A percentile compares a stretch with the other conserved stretches of the same genome.
Conservation (phyloP, 768 basidiomycete species). For the Podaxis pistillaris region DNA sequence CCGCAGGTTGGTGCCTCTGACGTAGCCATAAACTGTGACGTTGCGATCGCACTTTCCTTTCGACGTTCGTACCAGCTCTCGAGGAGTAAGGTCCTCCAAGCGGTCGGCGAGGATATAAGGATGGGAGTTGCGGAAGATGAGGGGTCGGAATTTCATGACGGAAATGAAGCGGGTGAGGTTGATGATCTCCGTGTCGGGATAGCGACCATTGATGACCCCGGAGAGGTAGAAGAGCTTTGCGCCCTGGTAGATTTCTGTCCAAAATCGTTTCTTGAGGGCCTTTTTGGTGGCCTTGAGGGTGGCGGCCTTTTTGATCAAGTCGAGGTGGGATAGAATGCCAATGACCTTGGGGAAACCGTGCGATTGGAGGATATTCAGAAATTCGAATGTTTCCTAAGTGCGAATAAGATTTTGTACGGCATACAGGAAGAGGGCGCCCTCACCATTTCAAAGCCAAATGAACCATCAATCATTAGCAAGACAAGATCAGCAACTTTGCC, state of each 20-base stretch:
- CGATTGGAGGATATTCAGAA: constrained; percentile 93
- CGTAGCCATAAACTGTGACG: constrained; percentile 92
- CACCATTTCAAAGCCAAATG: constrained; percentile 99
- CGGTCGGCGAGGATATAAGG: constrained; percentile 95
- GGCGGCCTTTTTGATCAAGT: constrained; percentile 91
- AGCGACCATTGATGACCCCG: constrained; percentile 94
- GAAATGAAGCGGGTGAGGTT: constrained; percentile 95
- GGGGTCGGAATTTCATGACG: constrained; percentile 98
- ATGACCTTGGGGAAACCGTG: constrained; percentile 99
- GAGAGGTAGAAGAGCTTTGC: constrained; percentile 98
- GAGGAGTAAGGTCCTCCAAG: constrained; percentile 89
- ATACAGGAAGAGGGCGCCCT: constrained; percentile 19
- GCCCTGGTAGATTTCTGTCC: constrained; percentile 99
- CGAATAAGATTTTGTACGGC: neutral
- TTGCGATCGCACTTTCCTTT: constrained; percentile 93
- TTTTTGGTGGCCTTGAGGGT: constrained; percentile 91
- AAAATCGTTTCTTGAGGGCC: constrained; percentile 94
- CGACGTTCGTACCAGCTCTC: constrained; percentile 73
- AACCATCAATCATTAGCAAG: constrained; percentile 95
- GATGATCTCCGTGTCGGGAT: constrained; percentile 94
- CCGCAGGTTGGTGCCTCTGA: constrained; percentile 85
- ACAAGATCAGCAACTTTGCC: constrained; percentile 96
- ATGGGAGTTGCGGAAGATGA: constrained; percentile 93
- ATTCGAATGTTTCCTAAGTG: constrained; percentile 94
- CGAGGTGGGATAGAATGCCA: constrained; percentile 92